Evolutionary conservation across 331 rosid genomes (phyloP).

Genomic region (Spiraea crenata): DNA sequence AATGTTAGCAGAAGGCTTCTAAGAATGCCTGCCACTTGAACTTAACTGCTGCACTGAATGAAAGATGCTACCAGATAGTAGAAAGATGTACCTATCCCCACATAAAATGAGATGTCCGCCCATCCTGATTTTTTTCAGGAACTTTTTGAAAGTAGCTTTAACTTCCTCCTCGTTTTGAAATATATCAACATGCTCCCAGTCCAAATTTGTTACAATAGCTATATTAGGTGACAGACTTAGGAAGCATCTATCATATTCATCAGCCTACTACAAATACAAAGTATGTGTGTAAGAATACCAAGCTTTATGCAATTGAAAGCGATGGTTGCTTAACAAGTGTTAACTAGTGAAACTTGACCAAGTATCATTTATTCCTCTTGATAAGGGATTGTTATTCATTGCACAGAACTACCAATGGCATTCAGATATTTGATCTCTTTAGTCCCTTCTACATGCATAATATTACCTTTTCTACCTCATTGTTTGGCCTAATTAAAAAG

Average conservation of each 20-base stretch:
- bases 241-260: slow-evolving; percentile 35
- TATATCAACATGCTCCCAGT: slow-evolving; percentile 38
- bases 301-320: not conserved
- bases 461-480: not conserved
- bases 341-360: not conserved
- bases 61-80: not conserved
- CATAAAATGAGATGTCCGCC: slow-evolving; percentile 29
- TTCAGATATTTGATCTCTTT: not conserved
- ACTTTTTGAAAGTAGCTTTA: slow-evolving; percentile 19
- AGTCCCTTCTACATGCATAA: not conserved
- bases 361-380: not conserved
- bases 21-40: not conserved
- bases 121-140: slow-evolving; percentile 28
- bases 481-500: not conserved
- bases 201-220: slow-evolving; percentile 27
- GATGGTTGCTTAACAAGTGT: not conserved
- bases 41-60: not conserved
- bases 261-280: slow-evolving; percentile 31
- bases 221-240: slow-evolving; percentile 26
- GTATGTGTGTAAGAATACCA: not conserved
- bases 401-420: not conserved
- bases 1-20: not conserved
- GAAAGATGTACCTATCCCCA: slow-evolving; percentile 28
- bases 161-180: slow-evolving; percentile 33
- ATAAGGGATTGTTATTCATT: not conserved